Percentiles rank a stretch among this genome's conserved stretches.
Conservation (phyloP, 371 early-diverging fungal genomes). For the Syncephalis plumigaleata region DNA sequence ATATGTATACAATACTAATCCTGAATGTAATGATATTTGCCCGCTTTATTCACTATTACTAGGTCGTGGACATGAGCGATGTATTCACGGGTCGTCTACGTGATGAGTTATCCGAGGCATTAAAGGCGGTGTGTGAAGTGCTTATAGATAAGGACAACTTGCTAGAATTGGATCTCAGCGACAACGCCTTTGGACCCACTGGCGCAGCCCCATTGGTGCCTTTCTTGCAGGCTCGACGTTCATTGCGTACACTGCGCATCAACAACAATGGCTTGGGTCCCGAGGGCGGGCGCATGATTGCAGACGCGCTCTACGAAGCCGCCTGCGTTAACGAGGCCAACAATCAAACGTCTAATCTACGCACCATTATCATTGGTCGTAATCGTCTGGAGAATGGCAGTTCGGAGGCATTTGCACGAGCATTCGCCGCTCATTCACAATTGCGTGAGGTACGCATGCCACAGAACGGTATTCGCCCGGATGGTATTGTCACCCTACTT, state of each 20-base stretch:
- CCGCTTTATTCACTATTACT: constrained; percentile 1
- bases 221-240: constrained; percentile 59
- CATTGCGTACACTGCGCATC: constrained; percentile 59
- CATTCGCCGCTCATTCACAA: constrained; percentile 60
- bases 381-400: constrained; percentile 88
- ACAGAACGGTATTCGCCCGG: constrained; percentile 93
- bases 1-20: too few species aligned
- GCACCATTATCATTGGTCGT: constrained; percentile 74
- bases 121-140: constrained; percentile 72
- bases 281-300: constrained; percentile 75
- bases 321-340: constrained; percentile 46
- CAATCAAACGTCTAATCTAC: constrained; percentile 42
- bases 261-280: constrained; percentile 95
- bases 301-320: constrained; percentile 60
- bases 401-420: constrained; percentile 48
- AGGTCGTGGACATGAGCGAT: constrained; percentile 58
- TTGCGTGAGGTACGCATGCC: constrained; percentile 79
- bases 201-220: constrained; percentile 78
- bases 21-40: not conserved
- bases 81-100: constrained; percentile 88
- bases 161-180: constrained; percentile 72
- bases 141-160: constrained; percentile 58
- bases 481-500: constrained; percentile 62
- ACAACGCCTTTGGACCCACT: constrained; percentile 95
- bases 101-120: constrained; percentile 71